phyloP scores from a whole-genome alignment of 2,329 filamentous ascomycete species.

The Gnomoniopsis smithogilvyi region DNA sequence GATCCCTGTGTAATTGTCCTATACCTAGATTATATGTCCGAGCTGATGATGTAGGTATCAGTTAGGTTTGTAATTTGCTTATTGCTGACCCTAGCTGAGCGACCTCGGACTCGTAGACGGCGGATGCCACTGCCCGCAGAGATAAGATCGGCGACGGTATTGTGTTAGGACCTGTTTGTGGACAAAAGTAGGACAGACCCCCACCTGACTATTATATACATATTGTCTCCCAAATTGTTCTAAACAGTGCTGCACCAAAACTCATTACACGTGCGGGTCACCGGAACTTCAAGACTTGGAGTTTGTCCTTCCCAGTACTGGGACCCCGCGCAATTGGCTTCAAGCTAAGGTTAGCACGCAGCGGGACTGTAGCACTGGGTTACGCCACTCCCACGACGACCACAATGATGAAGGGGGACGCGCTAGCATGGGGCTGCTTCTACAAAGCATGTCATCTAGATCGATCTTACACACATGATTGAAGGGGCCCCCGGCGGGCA shows the following conservation, averaged over 20 bases:
- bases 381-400: not conserved
- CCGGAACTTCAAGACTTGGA: too few species aligned
- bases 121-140: not conserved
- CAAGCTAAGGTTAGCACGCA: not conserved
- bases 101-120: too few species aligned
- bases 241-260: too few species aligned
- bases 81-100: too few species aligned
- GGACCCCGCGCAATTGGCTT: not conserved
- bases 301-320: not conserved
- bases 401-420: not conserved
- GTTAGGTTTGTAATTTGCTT: too few species aligned
- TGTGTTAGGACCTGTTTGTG: not conserved
- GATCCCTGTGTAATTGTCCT: not conserved
- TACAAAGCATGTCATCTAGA: not conserved
- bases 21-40: not conserved
- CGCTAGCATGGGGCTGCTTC: not conserved
- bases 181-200: not conserved
- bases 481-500: not conserved
- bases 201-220: not conserved
- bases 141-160: slow-evolving; percentile 11
- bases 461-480: too few species aligned
- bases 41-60: not conserved
- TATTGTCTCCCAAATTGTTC: not conserved
- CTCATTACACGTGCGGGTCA: too few species aligned
- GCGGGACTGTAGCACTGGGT: not conserved